Evolutionary conservation across 257 asterid species (phyloP).

Genomic region (Cynanchum wilfordii): DNA sequence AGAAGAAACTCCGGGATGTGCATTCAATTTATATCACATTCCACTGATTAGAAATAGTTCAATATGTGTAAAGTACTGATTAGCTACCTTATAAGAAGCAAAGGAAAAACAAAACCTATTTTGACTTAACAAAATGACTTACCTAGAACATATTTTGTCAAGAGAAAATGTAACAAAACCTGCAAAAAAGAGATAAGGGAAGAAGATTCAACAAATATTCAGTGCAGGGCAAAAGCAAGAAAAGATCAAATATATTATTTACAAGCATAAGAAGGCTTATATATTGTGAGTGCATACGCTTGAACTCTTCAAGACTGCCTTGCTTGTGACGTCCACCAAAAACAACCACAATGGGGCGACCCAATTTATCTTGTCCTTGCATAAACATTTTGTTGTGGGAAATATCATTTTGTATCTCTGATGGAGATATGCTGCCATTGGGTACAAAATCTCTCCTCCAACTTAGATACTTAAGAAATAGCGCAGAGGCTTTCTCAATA

Average conservation of each 20-base stretch:
- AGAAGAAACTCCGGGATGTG: slow-evolving; percentile 2
- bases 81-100: background rate
- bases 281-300: slow-evolving; percentile 42
- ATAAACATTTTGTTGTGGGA: slow-evolving; percentile 65
- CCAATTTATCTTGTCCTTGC: slow-evolving; percentile 80
- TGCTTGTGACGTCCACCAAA: slow-evolving; percentile 70
- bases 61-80: background rate
- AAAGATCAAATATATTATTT: background rate
- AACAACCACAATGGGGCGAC: slow-evolving; percentile 61
- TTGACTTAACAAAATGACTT: slow-evolving; percentile 15
- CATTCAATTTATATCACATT: background rate
- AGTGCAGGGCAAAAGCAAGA: background rate
- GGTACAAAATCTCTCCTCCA: slow-evolving; percentile 75
- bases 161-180: slow-evolving; percentile 72
- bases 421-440: slow-evolving; percentile 32
- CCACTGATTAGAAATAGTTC: background rate
- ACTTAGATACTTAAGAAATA: slow-evolving; percentile 62
- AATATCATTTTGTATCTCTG: slow-evolving; percentile 49
- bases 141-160: slow-evolving; percentile 84
- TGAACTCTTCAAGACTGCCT: slow-evolving; percentile 59
- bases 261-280: background rate
- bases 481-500: slow-evolving; percentile 70
- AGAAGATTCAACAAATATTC: slow-evolving; percentile 10
- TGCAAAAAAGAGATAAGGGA: slow-evolving; percentile 24
- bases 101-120: background rate